phyloP scores from a whole-genome alignment of 176 grass and related monocot species.

The Zoysia pacifica region DNA sequence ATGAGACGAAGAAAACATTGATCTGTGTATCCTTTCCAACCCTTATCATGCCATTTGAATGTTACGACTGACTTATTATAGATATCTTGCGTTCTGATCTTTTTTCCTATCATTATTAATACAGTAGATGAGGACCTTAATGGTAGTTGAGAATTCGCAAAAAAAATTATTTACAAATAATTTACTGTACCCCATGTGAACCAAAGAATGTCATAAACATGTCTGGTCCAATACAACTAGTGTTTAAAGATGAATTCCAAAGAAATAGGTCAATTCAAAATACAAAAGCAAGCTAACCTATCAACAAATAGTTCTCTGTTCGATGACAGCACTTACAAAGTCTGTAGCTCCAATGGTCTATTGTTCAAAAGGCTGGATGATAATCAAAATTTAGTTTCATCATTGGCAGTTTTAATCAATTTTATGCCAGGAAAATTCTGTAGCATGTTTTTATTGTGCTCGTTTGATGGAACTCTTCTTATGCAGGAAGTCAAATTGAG shows the following conservation, averaged over 20 bases:
- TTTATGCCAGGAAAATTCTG: background rate
- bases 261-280: background rate
- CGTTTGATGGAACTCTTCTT: background rate
- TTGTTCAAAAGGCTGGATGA: constrained; percentile 2
- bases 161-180: background rate
- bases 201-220: background rate
- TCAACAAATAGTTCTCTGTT: background rate
- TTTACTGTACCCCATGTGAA: background rate
- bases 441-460: background rate
- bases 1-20: background rate
- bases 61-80: background rate
- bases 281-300: background rate
- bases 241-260: background rate
- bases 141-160: background rate
- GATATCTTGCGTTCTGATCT: background rate
- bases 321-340: background rate
- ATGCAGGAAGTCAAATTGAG: background rate
- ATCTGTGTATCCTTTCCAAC: background rate
- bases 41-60: background rate
- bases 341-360: background rate
- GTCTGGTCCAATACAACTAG: background rate
- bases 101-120: background rate
- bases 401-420: background rate
- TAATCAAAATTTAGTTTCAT: background rate
- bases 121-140: background rate